These are phyloP conservation scores for Capronia epimyces DNA, from an alignment of 2,329 filamentous ascomycete genomes.

Conservation along the genomic window DNA sequence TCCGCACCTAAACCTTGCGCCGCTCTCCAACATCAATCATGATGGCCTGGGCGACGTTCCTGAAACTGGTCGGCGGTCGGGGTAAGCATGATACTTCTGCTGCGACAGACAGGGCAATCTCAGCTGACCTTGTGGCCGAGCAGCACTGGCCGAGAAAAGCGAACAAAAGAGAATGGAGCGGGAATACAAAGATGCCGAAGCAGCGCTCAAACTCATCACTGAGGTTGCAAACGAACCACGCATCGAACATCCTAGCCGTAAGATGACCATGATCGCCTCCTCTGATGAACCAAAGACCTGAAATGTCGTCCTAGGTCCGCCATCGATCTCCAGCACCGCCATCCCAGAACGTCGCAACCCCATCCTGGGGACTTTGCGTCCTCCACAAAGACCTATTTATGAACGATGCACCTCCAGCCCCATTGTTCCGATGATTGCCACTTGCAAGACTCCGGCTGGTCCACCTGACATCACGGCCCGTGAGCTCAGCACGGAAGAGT, in stretches of 20 bases:
- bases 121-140: not conserved
- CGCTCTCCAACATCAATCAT: conserved; percentile 2
- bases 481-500: conserved; percentile 14
- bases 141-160: conserved; percentile 16
- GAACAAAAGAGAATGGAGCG: conserved; percentile 18
- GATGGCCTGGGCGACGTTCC: conserved; percentile 13
- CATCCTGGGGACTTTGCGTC: not conserved
- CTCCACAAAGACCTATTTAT: conserved; percentile 3
- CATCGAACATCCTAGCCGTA: conserved; percentile 10
- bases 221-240: conserved; percentile 14
- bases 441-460: not conserved
- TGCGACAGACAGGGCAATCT: not conserved
- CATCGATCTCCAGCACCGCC: conserved; percentile 1
- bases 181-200: conserved; percentile 15
- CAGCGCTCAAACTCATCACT: conserved; percentile 15
- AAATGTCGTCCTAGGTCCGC: conserved; percentile 3
- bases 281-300: not conserved
- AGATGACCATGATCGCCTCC: not conserved
- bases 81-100: conserved; percentile 9
- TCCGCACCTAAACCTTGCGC: not conserved
- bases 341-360: conserved; percentile 8
- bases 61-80: conserved; percentile 16
- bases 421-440: conserved; percentile 1
- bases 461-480: conserved; percentile 18
- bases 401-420: conserved; percentile 15